Conservation (phyloP, 1,284 basidiomycete species). For the Ceratobasidium sp. region DNA sequence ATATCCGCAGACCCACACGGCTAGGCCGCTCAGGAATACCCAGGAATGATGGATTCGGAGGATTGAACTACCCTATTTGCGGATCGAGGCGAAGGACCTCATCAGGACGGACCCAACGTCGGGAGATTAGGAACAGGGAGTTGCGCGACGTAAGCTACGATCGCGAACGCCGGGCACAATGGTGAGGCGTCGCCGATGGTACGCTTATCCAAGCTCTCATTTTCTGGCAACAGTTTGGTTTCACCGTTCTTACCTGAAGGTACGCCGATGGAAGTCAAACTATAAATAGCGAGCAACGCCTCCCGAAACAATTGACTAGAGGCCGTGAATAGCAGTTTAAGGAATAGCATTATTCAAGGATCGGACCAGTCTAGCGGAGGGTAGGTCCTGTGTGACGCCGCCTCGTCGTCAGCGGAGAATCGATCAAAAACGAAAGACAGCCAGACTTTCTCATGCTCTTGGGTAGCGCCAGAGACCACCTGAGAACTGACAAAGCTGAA, state of each 20-base stretch:
- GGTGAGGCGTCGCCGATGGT: conserved; percentile 7
- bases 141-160: conserved; percentile 11
- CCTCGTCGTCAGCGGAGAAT: background rate
- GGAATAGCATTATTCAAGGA: background rate
- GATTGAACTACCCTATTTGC: background rate
- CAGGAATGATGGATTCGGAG: conserved; percentile 4
- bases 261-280: background rate
- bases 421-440: background rate
- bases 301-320: background rate
- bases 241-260: too few species aligned
- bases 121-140: conserved; percentile 9
- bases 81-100: background rate
- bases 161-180: background rate
- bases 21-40: background rate
- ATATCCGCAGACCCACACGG: conserved; percentile 40
- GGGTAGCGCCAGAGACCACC: background rate
- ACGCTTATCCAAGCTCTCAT: background rate
- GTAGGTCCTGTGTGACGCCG: background rate
- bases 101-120: background rate
- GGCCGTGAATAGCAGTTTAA: background rate
- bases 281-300: background rate
- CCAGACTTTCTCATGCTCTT: background rate
- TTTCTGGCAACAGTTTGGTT: too few species aligned
- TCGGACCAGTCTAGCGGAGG: background rate
- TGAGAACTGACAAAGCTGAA: conserved; percentile 3